phyloP scores from a whole-genome alignment of 164 flowering plant genomes.

The Euptelea pleiosperma region DNA sequence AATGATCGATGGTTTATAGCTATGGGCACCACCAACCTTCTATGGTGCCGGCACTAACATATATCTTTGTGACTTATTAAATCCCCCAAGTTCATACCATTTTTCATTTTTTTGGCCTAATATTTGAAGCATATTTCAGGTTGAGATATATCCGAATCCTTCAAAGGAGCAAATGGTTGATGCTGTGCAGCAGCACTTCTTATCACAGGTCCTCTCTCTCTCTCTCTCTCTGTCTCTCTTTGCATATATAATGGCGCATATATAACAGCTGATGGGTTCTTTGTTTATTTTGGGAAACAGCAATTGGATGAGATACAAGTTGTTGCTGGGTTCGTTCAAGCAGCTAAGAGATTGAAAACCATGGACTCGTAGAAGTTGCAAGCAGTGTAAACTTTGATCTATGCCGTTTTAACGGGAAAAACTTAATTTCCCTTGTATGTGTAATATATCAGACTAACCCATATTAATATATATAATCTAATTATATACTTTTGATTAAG shows the following conservation, averaged over 20 bases:
- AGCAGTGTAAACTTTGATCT: too few relatives aligned
- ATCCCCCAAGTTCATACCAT: too few relatives aligned
- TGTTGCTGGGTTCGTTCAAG: slow-evolving; percentile 53
- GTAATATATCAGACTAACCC: slow-evolving; percentile 17
- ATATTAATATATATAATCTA: slow-evolving; percentile 16
- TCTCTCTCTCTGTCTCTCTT: slow-evolving; percentile 10
- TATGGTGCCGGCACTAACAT: too few relatives aligned
- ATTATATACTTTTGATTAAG: slow-evolving; percentile 4
- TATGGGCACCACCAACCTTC: too few relatives aligned
- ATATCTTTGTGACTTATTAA: too few relatives aligned
- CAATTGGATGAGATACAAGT: slow-evolving; percentile 63
- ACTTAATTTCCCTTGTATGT: slow-evolving; percentile 4
- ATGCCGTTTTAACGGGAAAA: not conserved
- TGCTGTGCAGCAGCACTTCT: slow-evolving; percentile 67
- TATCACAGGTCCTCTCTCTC: slow-evolving; percentile 48
- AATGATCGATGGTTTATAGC: too few relatives aligned
- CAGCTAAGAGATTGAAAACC: slow-evolving; percentile 55
- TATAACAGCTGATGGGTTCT: too few relatives aligned
- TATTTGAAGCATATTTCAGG: slow-evolving; percentile 33
- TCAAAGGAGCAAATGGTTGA: slow-evolving; percentile 66
- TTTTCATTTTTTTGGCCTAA: too few relatives aligned
- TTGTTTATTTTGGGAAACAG: slow-evolving; percentile 34
- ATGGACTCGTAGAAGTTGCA: slow-evolving; percentile 10
- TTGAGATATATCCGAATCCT: slow-evolving; percentile 33
- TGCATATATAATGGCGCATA: not conserved